These are phyloP conservation scores for Stereocaulon alpinum DNA, from an alignment of 495 filamentous ascomycete species.

Conservation along the genomic window DNA sequence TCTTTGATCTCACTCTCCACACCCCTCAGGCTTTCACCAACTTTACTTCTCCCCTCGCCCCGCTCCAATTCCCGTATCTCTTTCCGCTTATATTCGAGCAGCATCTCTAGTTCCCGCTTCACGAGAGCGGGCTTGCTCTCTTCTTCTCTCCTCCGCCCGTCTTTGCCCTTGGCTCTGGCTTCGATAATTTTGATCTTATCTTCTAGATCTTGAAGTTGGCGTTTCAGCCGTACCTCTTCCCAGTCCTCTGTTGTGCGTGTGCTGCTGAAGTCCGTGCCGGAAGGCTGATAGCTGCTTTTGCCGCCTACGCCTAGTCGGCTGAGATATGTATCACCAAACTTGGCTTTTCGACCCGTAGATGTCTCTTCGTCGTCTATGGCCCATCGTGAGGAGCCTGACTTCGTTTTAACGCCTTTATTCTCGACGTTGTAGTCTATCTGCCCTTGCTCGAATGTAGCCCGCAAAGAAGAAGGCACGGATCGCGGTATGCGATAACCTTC, in stretches of 20 bases:
- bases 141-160: conserved; percentile 45
- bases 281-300: conserved; percentile 53
- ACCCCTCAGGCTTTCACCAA: conserved; percentile 38
- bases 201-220: conserved; percentile 81
- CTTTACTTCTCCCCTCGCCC: conserved; percentile 36
- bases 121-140: conserved; percentile 66
- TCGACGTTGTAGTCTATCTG: conserved; percentile 93
- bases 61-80: conserved; percentile 38
- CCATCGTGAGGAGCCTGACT: conserved; percentile 45
- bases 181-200: conserved; percentile 70
- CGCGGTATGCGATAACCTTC: conserved; percentile 92
- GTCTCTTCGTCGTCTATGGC: conserved; percentile 65
- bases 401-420: conserved; percentile 35
- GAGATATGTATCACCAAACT: conserved; percentile 95
- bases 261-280: conserved; percentile 76
- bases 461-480: conserved; percentile 79
- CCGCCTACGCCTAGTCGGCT: conserved; percentile 77
- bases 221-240: conserved; percentile 93
- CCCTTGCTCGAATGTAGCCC: conserved; percentile 85
- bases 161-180: conserved; percentile 43
- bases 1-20: conserved; percentile 44
- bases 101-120: conserved; percentile 84
- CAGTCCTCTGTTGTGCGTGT: conserved; percentile 75
- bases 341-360: conserved; percentile 74
- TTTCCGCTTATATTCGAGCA: conserved; percentile 52